Percentiles rank a stretch among this genome's conserved stretches.
phyloP scores from a whole-genome alignment of 352 stramenopile genomes.

The Pythium rishiriense region DNA sequence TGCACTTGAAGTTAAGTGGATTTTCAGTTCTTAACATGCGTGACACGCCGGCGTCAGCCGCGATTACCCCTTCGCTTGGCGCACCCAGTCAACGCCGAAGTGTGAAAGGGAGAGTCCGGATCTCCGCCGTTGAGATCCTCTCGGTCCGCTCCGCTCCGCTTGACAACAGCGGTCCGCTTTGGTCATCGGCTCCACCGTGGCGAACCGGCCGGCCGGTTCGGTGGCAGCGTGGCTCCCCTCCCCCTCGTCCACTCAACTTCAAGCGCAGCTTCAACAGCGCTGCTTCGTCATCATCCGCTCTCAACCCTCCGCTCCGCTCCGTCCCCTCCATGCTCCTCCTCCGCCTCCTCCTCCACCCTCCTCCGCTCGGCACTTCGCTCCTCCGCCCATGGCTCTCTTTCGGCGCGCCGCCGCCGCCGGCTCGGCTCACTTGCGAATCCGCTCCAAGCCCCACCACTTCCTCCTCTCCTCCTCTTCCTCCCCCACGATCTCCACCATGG shows the following conservation, averaged over 20 bases:
- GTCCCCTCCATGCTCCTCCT: background rate
- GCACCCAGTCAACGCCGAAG: background rate
- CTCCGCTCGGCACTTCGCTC: background rate
- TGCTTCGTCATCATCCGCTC: constrained; percentile 21
- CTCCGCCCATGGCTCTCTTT: constrained; percentile 5
- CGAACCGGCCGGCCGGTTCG: background rate
- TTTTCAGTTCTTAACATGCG: constrained; percentile 14
- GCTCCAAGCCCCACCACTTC: constrained; percentile 13
- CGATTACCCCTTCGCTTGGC: constrained; percentile 4
- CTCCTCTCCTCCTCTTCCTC: constrained; percentile 1
- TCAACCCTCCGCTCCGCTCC: constrained; percentile 6
- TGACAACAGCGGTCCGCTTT: background rate
- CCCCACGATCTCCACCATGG: constrained; percentile 24
- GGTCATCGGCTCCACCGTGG: constrained; percentile 13
- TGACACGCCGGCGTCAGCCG: constrained; percentile 11
- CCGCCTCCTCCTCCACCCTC: background rate
- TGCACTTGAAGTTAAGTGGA: constrained; percentile 15
- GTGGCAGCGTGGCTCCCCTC: background rate
- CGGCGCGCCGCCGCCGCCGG: background rate
- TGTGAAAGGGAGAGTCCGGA: background rate
- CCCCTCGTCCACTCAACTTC: constrained; percentile 9
- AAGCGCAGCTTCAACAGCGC: constrained; percentile 26
- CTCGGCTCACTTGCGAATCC: constrained; percentile 24
- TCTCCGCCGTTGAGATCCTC: background rate
- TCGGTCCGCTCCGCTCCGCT: background rate